phyloP scores from a whole-genome alignment of 345 rosid genomes.

The Brassica juncea region DNA sequence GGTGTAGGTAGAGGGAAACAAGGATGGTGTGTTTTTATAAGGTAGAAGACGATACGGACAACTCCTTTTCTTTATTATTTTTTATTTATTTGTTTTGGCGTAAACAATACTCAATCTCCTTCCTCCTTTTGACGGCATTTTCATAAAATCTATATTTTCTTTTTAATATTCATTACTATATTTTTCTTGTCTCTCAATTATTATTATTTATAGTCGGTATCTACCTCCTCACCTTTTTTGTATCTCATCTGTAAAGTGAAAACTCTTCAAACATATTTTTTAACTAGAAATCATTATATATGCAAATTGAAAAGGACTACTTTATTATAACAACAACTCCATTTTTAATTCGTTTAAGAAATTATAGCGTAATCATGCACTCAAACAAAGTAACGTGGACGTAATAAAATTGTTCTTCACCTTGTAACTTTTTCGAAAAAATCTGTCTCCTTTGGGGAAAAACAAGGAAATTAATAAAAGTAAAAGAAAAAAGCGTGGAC shows the following conservation, averaged over 20 bases:
- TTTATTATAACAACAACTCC: slow-evolving; percentile 13
- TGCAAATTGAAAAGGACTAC: slow-evolving; percentile 18
- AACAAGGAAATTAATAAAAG: no score
- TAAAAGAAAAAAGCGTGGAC: neutral
- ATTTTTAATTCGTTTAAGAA: neutral
- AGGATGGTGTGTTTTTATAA: slow-evolving; percentile 40
- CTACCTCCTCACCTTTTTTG: slow-evolving; percentile 34
- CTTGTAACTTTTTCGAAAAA: no score
- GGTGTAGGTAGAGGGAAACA: slow-evolving; percentile 46
- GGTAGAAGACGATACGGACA: slow-evolving; percentile 32
- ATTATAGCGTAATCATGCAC: slow-evolving; percentile 31
- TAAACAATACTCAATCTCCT: slow-evolving; percentile 47
- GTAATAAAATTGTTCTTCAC: neutral
- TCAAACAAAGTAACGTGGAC: slow-evolving; percentile 26
- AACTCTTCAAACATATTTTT: slow-evolving; percentile 15
- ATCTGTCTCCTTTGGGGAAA: no score
- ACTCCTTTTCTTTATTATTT: slow-evolving; percentile 24
- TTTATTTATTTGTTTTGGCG: slow-evolving; percentile 25
- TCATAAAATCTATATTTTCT: slow-evolving; percentile 15
- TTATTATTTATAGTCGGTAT: slow-evolving; percentile 36
- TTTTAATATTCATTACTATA: slow-evolving; percentile 4
- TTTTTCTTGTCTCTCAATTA: slow-evolving; percentile 20
- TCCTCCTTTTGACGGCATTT: slow-evolving; percentile 25
- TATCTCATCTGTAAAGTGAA: slow-evolving; percentile 25
- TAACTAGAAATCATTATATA: slow-evolving; percentile 11